Base-by-base conservation (phyloP, 305 asterid genomes). In the Fraxinus albicans region DNA sequence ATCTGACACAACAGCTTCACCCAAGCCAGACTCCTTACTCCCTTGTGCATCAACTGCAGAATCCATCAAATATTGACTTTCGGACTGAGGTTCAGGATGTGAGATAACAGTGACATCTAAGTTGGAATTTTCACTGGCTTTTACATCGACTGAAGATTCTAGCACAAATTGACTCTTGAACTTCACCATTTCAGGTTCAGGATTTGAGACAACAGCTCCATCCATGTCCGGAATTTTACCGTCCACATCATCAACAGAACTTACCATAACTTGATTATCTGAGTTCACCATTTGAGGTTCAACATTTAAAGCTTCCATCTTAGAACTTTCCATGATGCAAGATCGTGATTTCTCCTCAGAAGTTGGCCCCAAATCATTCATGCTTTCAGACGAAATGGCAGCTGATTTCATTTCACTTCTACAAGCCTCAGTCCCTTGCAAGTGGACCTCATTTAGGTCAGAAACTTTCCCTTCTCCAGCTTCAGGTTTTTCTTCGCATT, bases 391-490 rank as follows among this genome's bases (percentile, higher is more conserved):
- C n/a, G 29, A 70, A 73, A 73, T 17, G 53, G 50, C 53, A 83
- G n/a, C 31, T n/a, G 83, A 73, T 77, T 34, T 83, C 79, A 23
- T 60, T 17, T 63, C 84, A 78, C 6, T 82, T 75, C 81, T 86
- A 76, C 76, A 70, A 82, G 70, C 80, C 85, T 83, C 89, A 6
- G 73, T 82, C 79, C 67, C 33, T 50, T 44, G 83, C 74, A 73
- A 82, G 44, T 85, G 67, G 58, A 73, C 27, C 29, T 73, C 77
- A 35, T 17, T 73, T 73, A 73, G 77, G 29, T 65, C 78, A 34
- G 85, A 77, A 82, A 77, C 53, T 76, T 38, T 73, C 77, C 53
- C 77, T 73, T 73, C 77, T 63, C 70, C 73, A 63, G 50, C 53
- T 42, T 77, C 85, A 65, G n/a, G 40, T 42, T 58, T 76, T 27